These are phyloP conservation scores for Dryas octopetala DNA, from an alignment of 306 rosid genomes.

Conservation along the genomic window DNA sequence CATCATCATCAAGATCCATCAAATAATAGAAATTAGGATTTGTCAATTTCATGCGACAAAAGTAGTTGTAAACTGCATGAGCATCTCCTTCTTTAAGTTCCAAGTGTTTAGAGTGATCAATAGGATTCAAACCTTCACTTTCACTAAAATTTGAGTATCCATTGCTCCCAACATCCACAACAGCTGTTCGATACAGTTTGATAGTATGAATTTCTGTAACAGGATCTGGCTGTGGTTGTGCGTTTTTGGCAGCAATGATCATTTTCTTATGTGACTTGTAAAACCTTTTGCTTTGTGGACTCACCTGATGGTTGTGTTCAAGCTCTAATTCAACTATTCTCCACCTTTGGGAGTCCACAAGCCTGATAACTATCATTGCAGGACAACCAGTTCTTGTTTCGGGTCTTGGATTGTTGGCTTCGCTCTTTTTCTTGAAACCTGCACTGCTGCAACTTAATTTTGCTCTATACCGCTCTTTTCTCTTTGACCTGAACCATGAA, in stretches of 20 bases:
- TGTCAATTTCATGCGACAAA: conserved; percentile 73
- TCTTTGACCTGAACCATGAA: conserved; percentile 78
- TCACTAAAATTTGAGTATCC: conserved; percentile 44
- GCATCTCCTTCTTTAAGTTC: conserved; percentile 78
- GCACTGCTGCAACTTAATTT: conserved; percentile 81
- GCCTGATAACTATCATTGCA: conserved; percentile 71
- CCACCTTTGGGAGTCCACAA: conserved; percentile 71
- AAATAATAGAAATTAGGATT: conserved; percentile 68
- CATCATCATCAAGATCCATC: conserved; percentile 65
- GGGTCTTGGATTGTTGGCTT: conserved; percentile 71
- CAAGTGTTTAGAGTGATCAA: conserved; percentile 55
- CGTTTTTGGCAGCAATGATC: conserved; percentile 58
- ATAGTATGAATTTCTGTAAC: conserved; percentile 69
- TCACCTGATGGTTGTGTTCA: conserved; percentile 72
- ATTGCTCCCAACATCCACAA: conserved; percentile 39
- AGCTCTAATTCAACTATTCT: conserved; percentile 74
- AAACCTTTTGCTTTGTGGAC: conserved; percentile 66
- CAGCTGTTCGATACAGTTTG: conserved; percentile 59
- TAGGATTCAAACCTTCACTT: conserved; percentile 37
- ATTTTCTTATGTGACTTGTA: conserved; percentile 79
- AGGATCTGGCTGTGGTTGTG: conserved; percentile 55
- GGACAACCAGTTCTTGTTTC: conserved; percentile 89
- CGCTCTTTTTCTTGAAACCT: conserved; percentile 81
- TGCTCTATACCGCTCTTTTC: conserved; percentile 72
- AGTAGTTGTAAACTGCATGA: conserved; percentile 66